Evolutionary conservation across 1,284 basidiomycete genomes (phyloP).

Genomic region (Heterobasidion parviporum): DNA sequence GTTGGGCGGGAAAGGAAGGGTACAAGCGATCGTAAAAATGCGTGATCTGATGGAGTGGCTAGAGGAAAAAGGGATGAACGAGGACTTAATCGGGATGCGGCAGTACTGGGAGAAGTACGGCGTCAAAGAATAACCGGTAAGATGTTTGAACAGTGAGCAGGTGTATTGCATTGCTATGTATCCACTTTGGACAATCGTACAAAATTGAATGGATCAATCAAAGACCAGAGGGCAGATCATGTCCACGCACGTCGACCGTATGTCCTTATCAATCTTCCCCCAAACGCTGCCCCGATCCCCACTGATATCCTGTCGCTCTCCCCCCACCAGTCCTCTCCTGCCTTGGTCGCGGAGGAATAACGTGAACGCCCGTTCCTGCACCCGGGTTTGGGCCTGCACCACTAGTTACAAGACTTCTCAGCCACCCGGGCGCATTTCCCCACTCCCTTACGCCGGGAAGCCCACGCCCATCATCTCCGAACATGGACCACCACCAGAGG

Average conservation of each 20-base stretch:
- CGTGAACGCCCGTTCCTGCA: constrained; percentile 23
- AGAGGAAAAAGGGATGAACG: constrained; percentile 53
- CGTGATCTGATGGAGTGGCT: constrained; percentile 83
- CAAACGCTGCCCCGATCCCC: constrained; percentile 35
- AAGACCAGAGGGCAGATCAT: too few relatives aligned
- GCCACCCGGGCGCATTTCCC: constrained; percentile 31
- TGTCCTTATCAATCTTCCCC: constrained; percentile 14
- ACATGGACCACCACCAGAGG: constrained; percentile 59
- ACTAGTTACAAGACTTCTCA: constrained; percentile 26
- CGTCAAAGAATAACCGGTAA: constrained; percentile 29
- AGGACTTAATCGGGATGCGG: constrained; percentile 71
- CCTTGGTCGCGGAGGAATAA: constrained; percentile 20
- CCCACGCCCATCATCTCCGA: constrained; percentile 8
- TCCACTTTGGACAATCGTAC: neutral
- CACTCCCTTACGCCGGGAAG: constrained; percentile 36
- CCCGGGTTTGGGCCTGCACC: constrained; percentile 11
- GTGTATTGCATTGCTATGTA: neutral
- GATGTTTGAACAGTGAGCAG: neutral
- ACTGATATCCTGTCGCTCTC: constrained; percentile 24
- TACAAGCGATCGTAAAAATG: constrained; percentile 78
- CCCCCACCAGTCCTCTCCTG: constrained; percentile 4
- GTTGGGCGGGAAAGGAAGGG: constrained; percentile 57
- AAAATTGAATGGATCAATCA: neutral
- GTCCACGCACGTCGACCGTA: neutral
- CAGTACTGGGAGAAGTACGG: constrained; percentile 81